Percentiles rank a stretch among this genome's conserved stretches.
Conservation (phyloP, 2,329 filamentous ascomycete genomes). For the Zelopaecilomyces penicillatus region DNA sequence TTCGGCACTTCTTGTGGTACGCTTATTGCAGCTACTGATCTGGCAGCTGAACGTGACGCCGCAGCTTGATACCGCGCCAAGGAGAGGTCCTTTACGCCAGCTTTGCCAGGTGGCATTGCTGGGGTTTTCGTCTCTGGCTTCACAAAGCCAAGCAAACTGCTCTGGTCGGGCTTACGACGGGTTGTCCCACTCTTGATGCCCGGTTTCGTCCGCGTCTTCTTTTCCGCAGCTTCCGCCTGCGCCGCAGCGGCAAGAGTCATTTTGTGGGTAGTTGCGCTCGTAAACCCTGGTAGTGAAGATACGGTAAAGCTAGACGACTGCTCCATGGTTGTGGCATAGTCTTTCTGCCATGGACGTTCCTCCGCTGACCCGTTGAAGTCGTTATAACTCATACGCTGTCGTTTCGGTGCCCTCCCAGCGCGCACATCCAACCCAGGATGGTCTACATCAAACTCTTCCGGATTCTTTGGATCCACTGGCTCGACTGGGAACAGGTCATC, state of each 20-base stretch:
- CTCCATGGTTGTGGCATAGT: slow-evolving; percentile 55
- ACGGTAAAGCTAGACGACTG: slow-evolving; percentile 50
- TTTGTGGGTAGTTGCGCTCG: slow-evolving; percentile 50
- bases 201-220: slow-evolving; percentile 11
- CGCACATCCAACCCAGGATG: slow-evolving; percentile 10
- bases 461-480: slow-evolving; percentile 37
- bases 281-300: slow-evolving; percentile 49
- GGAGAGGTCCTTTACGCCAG: slow-evolving; percentile 12
- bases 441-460: slow-evolving; percentile 11
- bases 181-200: slow-evolving; percentile 14
- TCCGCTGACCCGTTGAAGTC: slow-evolving; percentile 10
- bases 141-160: slow-evolving; percentile 35
- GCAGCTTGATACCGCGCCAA: slow-evolving; percentile 19
- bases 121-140: slow-evolving; percentile 15
- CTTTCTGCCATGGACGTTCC: slow-evolving; percentile 31
- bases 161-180: slow-evolving; percentile 30
- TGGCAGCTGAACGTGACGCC: slow-evolving; percentile 13
- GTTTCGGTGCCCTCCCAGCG: slow-evolving; percentile 18
- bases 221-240: slow-evolving; percentile 12
- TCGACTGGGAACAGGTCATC: slow-evolving; percentile 63
- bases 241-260: slow-evolving; percentile 23
- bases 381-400: slow-evolving; percentile 18
- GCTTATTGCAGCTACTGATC: slow-evolving; percentile 4
- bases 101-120: slow-evolving; percentile 6
- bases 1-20: slow-evolving; percentile 5